Evolutionary conservation across 2,329 filamentous ascomycete genomes (phyloP), one percentile per base, ranked within the genome.

Genomic region (Fusarium redolens): DNA sequence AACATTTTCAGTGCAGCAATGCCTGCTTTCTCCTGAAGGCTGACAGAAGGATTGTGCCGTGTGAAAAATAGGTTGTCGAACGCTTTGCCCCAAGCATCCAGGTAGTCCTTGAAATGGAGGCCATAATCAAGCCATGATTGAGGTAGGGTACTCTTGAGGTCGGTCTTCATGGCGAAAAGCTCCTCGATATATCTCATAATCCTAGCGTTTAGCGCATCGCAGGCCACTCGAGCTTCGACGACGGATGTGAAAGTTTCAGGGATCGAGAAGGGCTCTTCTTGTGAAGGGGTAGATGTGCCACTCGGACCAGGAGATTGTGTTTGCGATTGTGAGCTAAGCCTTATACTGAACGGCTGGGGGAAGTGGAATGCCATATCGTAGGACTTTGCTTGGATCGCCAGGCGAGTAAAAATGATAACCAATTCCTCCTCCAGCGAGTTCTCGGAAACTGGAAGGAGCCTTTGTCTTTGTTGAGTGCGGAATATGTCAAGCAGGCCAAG

Each of bases 341-440:
- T 85, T 67, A 91, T 88, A 11, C 91, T 89, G 62, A 86, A 90
- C 2, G 89, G 89, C 35, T 89, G 84, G 2, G 89, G 89, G 66
- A 91, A 91, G 77, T 92, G 90, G 75, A 91, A 92, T 37, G 90
- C 90, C 88, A 91, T 89, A 74, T 91, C 90, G 77, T 92, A 92
- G 1, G 89, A 91, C 76, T 91, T 92, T 47, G 90, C 90, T 78
- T 91, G 90, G 47, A 91, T 90, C 5, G 89, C 89, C 4, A 91
- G 82, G 8, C 90, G 86, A 3, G 87, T 90, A 73, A 91, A 91
- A 83, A 91, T 91, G 55, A 89, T 87, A 10, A 89, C 83, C 31
- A 92, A 83, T 75, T 91, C 90, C 56, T 88, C 85, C 69, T 90
- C 88, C 10, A 89, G 83, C 1, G 86, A 83, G 61, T 87, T 86